Evolutionary conservation across 2,329 filamentous ascomycete genomes (phyloP), one percentile per base, ranked within the genome.

Genomic region (Mollisiaceae sp.): DNA sequence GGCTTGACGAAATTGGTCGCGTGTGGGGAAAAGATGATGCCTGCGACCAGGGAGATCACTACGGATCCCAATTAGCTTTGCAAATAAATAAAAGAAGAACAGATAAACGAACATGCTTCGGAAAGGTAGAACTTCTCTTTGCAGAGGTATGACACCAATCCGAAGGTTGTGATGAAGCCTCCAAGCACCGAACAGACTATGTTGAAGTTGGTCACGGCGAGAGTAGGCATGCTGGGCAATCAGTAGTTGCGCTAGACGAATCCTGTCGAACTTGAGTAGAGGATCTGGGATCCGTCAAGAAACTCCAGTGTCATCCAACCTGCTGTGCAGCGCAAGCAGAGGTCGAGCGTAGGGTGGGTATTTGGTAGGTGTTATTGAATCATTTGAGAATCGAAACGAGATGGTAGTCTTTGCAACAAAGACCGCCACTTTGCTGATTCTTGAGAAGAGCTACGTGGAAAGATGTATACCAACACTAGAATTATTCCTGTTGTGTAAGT

Each of bases 111-210:
- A 94, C 92, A 82, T 61, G 94, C 92, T 84, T 97, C 94, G 0
- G 93, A 97, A 0, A 97, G 84, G 76, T 97, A 97, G 75, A 92
- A 94, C 65, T 88, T 90, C 79, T 97, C 94, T 76, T 97, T 97
- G 75, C 92, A 84, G 20, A 97, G 84, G 75, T 93, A 97, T 0
- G 93, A 97, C 0, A 97, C 92, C 52, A 97, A 81, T 3, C 93
- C 93, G 74, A 97, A 97, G n/a, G 96, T 71, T 0, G 92, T 93
- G 67, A 97, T 89, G 80, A 96, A 97, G 1, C 92, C 94, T 15
- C 94, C 94, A 14, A 97, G 79, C 8, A 92, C 86, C 61, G 91
- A 89, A 63, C 75, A 75, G 50, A 85, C 81, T n/a, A 85, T 78
- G 69, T 86, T 86, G 64, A 86, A 79, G 69, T 85, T 82, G 57